A percentile compares a stretch with the other conserved stretches of the same genome.
phyloP scores from a whole-genome alignment of 257 asterid genomes.

The Petunia axillaris region DNA sequence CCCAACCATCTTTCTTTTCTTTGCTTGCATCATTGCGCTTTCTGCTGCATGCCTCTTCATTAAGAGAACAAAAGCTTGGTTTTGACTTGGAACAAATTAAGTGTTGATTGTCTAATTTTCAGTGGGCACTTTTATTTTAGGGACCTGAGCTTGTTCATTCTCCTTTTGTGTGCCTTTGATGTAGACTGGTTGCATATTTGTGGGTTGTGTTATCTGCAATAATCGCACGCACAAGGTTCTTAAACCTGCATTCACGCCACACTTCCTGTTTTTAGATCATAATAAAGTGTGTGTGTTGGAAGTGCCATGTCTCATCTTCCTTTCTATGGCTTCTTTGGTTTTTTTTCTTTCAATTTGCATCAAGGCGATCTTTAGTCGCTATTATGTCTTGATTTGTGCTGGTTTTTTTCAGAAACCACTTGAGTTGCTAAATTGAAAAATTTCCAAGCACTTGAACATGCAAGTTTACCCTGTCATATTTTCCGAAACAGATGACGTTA shows the following conservation, averaged over 20 bases:
- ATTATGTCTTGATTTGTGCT: conserved; percentile 13
- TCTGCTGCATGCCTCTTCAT: conserved; percentile 6
- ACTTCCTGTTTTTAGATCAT: conserved; percentile 10
- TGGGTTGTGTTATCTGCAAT: conserved; percentile 2
- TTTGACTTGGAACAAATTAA: conserved; percentile 6
- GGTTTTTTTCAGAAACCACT: conserved; percentile 1
- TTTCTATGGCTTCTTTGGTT: neutral
- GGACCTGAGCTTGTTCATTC: conserved; percentile 9
- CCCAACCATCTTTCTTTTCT: no score
- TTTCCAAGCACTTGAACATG: conserved; percentile 13
- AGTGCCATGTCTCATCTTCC: conserved; percentile 23
- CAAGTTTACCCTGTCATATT: neutral
- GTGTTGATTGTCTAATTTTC: conserved; percentile 17
- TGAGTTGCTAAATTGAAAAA: neutral
- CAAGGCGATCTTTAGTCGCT: neutral
- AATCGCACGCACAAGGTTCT: neutral
- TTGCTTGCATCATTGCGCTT: neutral
- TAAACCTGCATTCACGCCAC: neutral
- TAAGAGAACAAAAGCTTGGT: conserved; percentile 15
- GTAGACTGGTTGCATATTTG: neutral
- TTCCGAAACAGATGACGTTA: neutral
- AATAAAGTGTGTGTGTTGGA: neutral
- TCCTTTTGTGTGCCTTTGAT: neutral
- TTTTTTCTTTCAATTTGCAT: neutral
- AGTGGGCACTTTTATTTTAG: neutral